A percentile compares a stretch with the other conserved stretches of the same genome.
phyloP scores from a whole-genome alignment of 2,329 filamentous ascomycete species.

The Trichoderma arundinaceum region DNA sequence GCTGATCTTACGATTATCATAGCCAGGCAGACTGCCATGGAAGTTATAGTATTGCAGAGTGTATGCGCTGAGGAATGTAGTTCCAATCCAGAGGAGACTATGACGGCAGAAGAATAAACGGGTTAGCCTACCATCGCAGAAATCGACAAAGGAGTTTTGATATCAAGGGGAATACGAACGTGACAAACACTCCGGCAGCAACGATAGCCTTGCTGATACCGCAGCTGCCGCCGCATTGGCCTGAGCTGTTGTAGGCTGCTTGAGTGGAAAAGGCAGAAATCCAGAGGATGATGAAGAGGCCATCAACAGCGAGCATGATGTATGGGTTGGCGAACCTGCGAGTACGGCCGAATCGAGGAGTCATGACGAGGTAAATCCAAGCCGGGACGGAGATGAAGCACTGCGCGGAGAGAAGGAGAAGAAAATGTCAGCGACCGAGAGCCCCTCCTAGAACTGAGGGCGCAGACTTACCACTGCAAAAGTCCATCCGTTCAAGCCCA shows the following conservation, averaged over 20 bases:
- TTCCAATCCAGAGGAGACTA: conserved; percentile 62
- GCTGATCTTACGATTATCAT: conserved; percentile 55
- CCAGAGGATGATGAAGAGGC: conserved; percentile 66
- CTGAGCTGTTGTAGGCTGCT: conserved; percentile 65
- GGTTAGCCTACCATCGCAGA: not conserved
- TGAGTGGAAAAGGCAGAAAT: conserved; percentile 70
- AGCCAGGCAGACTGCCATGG: conserved; percentile 66
- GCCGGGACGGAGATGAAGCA: conserved; percentile 69
- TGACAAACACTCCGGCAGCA: conserved; percentile 65
- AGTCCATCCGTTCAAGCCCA: conserved; percentile 66
- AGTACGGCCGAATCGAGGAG: conserved; percentile 67
- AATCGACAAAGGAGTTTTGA: not conserved
- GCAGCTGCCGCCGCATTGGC: conserved; percentile 62
- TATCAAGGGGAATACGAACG: conserved; percentile 51
- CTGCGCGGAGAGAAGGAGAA: conserved; percentile 51
- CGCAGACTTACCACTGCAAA: conserved; percentile 63
- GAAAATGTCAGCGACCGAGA: not conserved
- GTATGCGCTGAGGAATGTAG: conserved; percentile 63
- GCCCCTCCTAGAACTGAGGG: not conserved
- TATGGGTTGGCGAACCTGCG: conserved; percentile 66
- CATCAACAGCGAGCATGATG: conserved; percentile 64
- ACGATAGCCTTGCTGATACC: conserved; percentile 67
- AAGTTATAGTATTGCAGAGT: conserved; percentile 66
- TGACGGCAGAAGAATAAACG: not conserved
- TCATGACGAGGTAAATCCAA: conserved; percentile 69